Evolutionary conservation across 176 grass and related monocot species (phyloP).

Genomic region (Aegilops speltoides): DNA sequence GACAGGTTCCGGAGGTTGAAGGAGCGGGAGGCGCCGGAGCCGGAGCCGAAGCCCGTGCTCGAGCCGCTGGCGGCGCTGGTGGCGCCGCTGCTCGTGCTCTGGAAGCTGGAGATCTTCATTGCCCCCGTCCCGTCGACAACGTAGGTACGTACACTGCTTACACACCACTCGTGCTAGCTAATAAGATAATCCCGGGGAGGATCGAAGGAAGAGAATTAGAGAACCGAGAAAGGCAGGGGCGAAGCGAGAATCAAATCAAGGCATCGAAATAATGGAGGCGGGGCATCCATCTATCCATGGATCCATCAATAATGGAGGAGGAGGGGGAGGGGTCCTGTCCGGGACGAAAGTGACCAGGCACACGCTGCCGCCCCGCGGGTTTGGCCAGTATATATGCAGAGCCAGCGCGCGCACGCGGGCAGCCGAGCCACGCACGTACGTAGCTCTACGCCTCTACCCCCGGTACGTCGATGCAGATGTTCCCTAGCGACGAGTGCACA

Average conservation of each 20-base stretch:
- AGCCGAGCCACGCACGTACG: background rate
- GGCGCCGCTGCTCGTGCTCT: slow-evolving; percentile 12
- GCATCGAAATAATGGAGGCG: slow-evolving; percentile 42
- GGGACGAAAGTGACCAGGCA: slow-evolving; percentile 34
- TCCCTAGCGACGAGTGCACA: background rate
- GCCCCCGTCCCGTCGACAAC: background rate
- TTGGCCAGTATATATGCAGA: background rate
- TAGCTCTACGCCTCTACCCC: background rate
- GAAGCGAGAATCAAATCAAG: background rate
- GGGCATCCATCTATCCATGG: slow-evolving; percentile 8
- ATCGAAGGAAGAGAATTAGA: background rate
- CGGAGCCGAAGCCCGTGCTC: background rate
- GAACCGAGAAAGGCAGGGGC: background rate
- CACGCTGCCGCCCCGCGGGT: background rate
- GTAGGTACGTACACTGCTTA: too few relatives aligned
- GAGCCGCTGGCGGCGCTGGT: background rate
- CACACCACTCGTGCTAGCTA: background rate
- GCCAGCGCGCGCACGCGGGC: background rate
- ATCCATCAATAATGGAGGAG: slow-evolving; percentile 38
- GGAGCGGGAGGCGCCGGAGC: slow-evolving; percentile 33
- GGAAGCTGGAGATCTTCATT: slow-evolving; percentile 42
- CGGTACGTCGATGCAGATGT: background rate
- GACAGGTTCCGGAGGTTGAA: slow-evolving; percentile 77
- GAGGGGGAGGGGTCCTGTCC: background rate
- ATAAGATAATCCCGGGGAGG: background rate